A percentile compares a stretch with the other conserved stretches of the same genome.
Conservation (phyloP, 352 stramenopile genomes). For the Pythium oligandrum region DNA sequence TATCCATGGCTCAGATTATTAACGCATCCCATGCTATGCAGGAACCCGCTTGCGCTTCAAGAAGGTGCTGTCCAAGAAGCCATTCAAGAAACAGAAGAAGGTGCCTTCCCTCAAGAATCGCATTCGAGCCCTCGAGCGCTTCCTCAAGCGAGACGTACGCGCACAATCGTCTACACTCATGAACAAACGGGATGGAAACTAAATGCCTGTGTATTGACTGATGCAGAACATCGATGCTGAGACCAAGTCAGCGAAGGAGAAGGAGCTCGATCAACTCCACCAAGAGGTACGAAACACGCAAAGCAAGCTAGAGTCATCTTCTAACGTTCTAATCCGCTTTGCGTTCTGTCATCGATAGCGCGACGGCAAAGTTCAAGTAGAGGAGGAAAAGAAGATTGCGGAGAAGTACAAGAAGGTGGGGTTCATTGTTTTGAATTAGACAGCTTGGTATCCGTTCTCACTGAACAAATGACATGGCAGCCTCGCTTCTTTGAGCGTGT, state of each 20-base stretch:
- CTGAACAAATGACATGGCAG: conserved; percentile 14
- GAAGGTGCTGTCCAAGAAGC: conserved; percentile 48
- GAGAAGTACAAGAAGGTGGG: conserved; percentile 81
- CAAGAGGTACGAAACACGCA: conserved; percentile 12
- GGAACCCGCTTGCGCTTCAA: conserved; percentile 75
- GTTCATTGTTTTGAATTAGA: no score
- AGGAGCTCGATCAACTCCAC: conserved; percentile 30
- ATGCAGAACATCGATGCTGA: conserved; percentile 17
- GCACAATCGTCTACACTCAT: background rate
- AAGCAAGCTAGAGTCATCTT: background rate
- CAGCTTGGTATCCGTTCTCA: no score
- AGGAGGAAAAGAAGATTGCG: conserved; percentile 58
- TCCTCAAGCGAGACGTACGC: conserved; percentile 52
- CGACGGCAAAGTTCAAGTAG: conserved; percentile 15
- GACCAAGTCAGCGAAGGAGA: conserved; percentile 28
- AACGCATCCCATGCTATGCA: conserved; percentile 6
- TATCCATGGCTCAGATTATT: no score
- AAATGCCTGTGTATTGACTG: background rate
- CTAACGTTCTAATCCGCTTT: no score
- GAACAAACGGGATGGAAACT: no score
- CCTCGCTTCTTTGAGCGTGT: conserved; percentile 79
- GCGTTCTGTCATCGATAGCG: conserved; percentile 1
- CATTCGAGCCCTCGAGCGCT: conserved; percentile 74
- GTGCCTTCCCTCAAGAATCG: conserved; percentile 79
- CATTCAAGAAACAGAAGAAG: conserved; percentile 50